phyloP scores from a whole-genome alignment of 2,329 filamentous ascomycete genomes.

The Atkinsonella texensis region DNA sequence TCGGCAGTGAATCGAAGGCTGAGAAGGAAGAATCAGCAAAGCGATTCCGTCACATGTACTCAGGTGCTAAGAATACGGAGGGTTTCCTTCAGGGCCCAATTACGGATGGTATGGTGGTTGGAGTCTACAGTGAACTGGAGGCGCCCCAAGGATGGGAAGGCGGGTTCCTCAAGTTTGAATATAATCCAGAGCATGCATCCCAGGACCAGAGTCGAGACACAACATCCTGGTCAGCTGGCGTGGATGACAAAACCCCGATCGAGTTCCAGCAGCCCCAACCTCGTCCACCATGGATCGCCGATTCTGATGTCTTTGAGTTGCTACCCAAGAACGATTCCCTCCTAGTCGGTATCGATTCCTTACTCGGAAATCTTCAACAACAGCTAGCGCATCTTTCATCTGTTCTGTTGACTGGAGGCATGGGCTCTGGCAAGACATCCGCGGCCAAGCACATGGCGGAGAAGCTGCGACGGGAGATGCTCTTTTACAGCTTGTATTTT shows the following conservation, averaged over 20 bases:
- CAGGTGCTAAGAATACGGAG: conserved; percentile 37
- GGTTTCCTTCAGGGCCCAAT: conserved; percentile 71
- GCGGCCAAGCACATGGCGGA: conserved; percentile 67
- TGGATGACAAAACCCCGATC: conserved; percentile 60
- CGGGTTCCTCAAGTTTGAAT: conserved; percentile 68
- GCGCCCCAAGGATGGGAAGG: conserved; percentile 62
- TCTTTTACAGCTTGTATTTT: conserved; percentile 79
- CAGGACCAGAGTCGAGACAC: conserved; percentile 35
- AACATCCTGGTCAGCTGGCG: conserved; percentile 61
- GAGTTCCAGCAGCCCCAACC: conserved; percentile 67
- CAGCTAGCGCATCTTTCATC: conserved; percentile 80
- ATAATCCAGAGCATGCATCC: conserved; percentile 17
- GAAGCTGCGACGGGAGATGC: conserved; percentile 54
- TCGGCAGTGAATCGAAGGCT: conserved; percentile 76
- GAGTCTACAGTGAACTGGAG: conserved; percentile 39
- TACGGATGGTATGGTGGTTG: conserved; percentile 77
- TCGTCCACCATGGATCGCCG: conserved; percentile 44
- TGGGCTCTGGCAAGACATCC: conserved; percentile 82
- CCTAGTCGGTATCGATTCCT: conserved; percentile 73
- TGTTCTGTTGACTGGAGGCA: conserved; percentile 74
- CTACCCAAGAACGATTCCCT: conserved; percentile 42
- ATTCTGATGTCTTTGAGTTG: conserved; percentile 36
- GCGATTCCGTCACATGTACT: conserved; percentile 61
- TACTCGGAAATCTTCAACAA: conserved; percentile 59
- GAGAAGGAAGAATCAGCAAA: conserved; percentile 68